A percentile compares a stretch with the other conserved stretches of the same genome.
Evolutionary conservation across 2,329 filamentous ascomycete species (phyloP).

Genomic region (Penicillium occitanis): DNA sequence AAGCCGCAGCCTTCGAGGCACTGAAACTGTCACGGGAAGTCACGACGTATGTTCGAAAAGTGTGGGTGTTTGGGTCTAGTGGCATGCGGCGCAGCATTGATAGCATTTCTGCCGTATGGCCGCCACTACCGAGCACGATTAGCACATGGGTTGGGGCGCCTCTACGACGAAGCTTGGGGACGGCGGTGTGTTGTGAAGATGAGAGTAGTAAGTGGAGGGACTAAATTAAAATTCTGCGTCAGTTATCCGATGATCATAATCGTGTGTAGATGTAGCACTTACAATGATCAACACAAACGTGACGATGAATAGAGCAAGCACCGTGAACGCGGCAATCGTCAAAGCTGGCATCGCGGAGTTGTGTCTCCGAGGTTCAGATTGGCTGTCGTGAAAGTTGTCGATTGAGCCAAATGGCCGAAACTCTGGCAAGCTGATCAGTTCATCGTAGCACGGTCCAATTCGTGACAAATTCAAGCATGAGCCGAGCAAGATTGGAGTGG

Average conservation of each 20-base stretch:
- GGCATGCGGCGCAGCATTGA: constrained; percentile 69
- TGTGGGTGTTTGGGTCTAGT: constrained; percentile 49
- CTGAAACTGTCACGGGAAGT: constrained; percentile 75
- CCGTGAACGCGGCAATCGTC: not conserved
- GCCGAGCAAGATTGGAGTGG: not conserved
- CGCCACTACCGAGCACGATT: constrained; percentile 85
- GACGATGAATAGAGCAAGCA: constrained; percentile 6
- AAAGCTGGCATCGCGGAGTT: constrained; percentile 3
- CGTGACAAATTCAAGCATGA: not conserved
- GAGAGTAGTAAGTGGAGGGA: constrained; percentile 28
- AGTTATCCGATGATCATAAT: not conserved
- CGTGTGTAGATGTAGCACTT: not conserved
- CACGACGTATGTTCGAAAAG: constrained; percentile 77
- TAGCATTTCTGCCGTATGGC: constrained; percentile 94
- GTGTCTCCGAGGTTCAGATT: not conserved
- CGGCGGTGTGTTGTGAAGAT: constrained; percentile 32
- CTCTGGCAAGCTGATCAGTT: not conserved
- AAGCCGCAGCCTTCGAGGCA: constrained; percentile 60
- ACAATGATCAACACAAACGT: constrained; percentile 11
- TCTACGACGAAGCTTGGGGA: constrained; percentile 33
- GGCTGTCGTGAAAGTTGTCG: not conserved
- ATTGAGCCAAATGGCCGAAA: not conserved
- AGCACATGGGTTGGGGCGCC: constrained; percentile 60
- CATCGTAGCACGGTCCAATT: not conserved
- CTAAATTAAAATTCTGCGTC: constrained; percentile 25